These are phyloP conservation scores for Arxiozyma bovina DNA, from an alignment of 1,139 yeast genomes.

Conservation along the genomic window DNA sequence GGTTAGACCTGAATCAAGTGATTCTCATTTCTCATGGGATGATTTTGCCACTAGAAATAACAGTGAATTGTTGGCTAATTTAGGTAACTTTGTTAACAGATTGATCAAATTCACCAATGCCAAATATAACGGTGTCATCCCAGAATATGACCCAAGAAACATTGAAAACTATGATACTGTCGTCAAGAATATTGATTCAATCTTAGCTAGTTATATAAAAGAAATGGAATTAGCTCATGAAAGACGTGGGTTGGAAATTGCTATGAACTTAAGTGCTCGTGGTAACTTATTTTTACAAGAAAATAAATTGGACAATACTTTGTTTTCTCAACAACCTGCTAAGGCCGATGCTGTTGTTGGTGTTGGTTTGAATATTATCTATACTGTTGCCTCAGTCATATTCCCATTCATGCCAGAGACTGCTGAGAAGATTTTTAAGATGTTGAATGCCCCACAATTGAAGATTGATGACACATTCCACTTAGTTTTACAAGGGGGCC, in stretches of 20 bases:
- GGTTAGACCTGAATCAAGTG: conserved; percentile 90
- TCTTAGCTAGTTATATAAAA: conserved; percentile 53
- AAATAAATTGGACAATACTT: conserved; percentile 82
- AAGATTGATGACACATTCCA: conserved; percentile 70
- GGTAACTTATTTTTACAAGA: conserved; percentile 90
- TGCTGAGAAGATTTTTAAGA: conserved; percentile 56
- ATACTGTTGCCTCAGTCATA: conserved; percentile 69
- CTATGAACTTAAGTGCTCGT: conserved; percentile 68
- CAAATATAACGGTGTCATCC: conserved; percentile 85
- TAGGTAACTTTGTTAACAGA: conserved; percentile 95
- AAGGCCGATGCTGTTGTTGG: conserved; percentile 89
- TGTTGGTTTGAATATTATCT: conserved; percentile 80
- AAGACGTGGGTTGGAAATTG: conserved; percentile 59
- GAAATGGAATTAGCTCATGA: conserved; percentile 74
- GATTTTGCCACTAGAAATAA: conserved; percentile 92
- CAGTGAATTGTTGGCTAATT: conserved; percentile 84
- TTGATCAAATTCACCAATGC: conserved; percentile 82
- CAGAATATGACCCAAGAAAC: conserved; percentile 42
- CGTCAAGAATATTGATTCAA: conserved; percentile 49
- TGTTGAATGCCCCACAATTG: conserved; percentile 74
- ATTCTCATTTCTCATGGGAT: conserved; percentile 93
- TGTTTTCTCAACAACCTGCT: conserved; percentile 66
- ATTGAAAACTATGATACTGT: conserved; percentile 45
- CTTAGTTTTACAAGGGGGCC: conserved; percentile 64
- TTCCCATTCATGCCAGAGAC: conserved; percentile 90